Evolutionary conservation across 169 alveolate species (phyloP).

Genomic region (Plasmodium gallinaceum): DNA sequence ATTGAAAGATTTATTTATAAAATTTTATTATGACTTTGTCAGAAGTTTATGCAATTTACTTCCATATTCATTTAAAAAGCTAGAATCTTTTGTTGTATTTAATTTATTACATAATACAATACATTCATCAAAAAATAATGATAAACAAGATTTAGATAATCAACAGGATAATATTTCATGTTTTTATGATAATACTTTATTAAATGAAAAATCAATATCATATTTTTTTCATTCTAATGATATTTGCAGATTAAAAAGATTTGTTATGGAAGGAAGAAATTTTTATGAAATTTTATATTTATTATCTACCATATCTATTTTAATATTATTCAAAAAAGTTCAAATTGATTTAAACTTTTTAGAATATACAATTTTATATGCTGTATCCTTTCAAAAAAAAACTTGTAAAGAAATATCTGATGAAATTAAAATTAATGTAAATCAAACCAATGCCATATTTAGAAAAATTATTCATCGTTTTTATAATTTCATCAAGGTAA

Average conservation of each 20-base stretch:
- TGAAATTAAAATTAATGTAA: slow-evolving; percentile 51
- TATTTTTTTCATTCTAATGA: slow-evolving; percentile 71
- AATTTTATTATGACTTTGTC: slow-evolving; percentile 36
- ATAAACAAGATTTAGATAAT: slow-evolving; percentile 3
- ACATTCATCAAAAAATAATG: not conserved
- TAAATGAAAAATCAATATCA: slow-evolving; percentile 22
- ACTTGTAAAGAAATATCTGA: slow-evolving; percentile 27
- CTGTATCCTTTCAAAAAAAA: slow-evolving; percentile 70
- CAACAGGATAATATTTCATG: slow-evolving; percentile 4
- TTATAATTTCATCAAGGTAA: slow-evolving; percentile 52
- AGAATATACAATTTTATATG: slow-evolving; percentile 74
- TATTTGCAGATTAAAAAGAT: slow-evolving; percentile 64
- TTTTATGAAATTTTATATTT: slow-evolving; percentile 36
- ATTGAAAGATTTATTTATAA: slow-evolving; percentile 24
- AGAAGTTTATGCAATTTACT: slow-evolving; percentile 36
- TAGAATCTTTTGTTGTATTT: slow-evolving; percentile 48
- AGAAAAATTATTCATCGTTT: slow-evolving; percentile 60
- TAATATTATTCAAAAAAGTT: slow-evolving; percentile 61
- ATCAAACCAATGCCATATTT: slow-evolving; percentile 50
- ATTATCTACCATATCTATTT: slow-evolving; percentile 35
- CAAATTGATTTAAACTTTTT: slow-evolving; percentile 38
- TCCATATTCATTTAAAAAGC: slow-evolving; percentile 30
- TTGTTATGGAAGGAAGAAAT: slow-evolving; percentile 42
- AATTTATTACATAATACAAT: slow-evolving; percentile 23
- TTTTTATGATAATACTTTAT: slow-evolving; percentile 13